Conservation (phyloP, 768 basidiomycete genomes). For the Suillus clintonianus region DNA sequence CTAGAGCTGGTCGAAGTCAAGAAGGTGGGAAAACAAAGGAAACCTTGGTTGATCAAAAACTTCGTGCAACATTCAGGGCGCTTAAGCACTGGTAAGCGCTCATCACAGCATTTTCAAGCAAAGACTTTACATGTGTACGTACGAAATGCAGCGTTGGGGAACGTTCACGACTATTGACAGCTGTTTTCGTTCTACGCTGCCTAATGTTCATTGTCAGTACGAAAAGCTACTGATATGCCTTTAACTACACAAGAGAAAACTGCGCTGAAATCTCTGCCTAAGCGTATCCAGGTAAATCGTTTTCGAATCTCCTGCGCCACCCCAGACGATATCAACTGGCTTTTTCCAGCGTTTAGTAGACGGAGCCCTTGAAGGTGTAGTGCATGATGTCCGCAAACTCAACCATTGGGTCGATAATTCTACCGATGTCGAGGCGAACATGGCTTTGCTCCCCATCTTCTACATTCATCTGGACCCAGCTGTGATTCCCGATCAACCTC, state of each 20-base stretch:
- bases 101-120: conserved; percentile 1
- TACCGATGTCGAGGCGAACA: background rate
- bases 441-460: conserved; percentile 2
- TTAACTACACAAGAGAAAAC: conserved; percentile 3
- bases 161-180: background rate
- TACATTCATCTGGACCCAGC: conserved; percentile 5
- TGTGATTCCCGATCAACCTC: conserved; percentile 1
- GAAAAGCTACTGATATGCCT: background rate
- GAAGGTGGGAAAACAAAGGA: too few relatives aligned
- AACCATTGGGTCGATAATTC: background rate
- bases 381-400: background rate
- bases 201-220: background rate
- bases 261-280: background rate
- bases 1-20: too few relatives aligned
- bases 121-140: background rate
- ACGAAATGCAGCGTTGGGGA: background rate
- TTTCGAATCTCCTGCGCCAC: background rate
- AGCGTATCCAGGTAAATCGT: background rate
- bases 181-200: background rate
- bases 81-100: background rate
- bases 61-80: background rate
- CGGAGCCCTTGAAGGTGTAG: background rate
- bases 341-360: background rate
- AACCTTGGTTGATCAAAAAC: background rate
- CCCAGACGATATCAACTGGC: background rate